phyloP scores from a whole-genome alignment of 257 asterid genomes.

The Capsicum pubescens region DNA sequence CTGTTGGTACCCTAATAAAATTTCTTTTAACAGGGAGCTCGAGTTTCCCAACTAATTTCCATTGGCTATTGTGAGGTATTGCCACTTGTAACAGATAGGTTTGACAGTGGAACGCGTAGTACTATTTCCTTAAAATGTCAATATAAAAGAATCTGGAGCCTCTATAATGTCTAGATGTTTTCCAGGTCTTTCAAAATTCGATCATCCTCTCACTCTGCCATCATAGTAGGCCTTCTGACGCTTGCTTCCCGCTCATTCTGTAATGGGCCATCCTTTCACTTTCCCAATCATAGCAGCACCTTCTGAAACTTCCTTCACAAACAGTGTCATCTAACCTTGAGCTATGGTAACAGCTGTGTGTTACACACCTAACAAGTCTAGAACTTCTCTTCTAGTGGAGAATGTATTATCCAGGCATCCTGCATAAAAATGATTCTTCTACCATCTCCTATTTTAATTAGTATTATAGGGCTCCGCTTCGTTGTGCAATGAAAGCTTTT shows the following conservation, averaged over 20 bases:
- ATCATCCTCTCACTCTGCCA: neutral
- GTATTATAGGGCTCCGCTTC: neutral
- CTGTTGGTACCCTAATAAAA: neutral
- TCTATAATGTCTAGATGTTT: neutral
- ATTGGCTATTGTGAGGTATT: neutral
- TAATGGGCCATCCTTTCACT: neutral
- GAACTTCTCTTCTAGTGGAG: constrained; percentile 21
- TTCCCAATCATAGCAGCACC: neutral
- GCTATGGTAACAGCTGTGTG: neutral
- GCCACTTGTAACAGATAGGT: neutral
- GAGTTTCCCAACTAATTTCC: neutral
- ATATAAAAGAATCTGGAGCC: neutral
- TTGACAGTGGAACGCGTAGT: neutral
- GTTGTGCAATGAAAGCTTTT: neutral
- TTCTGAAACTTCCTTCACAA: neutral
- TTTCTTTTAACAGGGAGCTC: neutral
- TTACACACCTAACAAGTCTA: neutral
- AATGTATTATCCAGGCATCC: neutral
- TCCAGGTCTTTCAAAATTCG: neutral
- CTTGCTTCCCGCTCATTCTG: neutral
- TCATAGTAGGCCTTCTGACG: neutral
- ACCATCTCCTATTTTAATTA: neutral
- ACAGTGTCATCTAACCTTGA: neutral
- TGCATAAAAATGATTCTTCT: neutral
- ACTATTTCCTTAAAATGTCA: neutral